Conservation (phyloP, 306 rosid genomes). For the Fragaria iinumae region DNA sequence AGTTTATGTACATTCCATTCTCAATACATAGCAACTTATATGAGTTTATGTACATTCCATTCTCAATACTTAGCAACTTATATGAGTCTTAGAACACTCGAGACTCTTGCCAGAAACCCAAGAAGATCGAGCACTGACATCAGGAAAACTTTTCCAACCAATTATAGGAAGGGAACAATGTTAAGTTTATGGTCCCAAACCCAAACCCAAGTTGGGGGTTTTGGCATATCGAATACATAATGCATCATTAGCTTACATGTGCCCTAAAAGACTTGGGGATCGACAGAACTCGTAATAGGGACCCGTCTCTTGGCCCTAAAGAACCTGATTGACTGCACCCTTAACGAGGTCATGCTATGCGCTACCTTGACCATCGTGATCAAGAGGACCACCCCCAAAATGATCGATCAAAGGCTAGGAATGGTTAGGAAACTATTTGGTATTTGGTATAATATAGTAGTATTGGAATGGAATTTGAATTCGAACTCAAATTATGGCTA, state of each 20-base stretch:
- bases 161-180: background rate
- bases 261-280: slow-evolving; percentile 28
- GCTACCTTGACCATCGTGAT: slow-evolving; percentile 43
- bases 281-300: slow-evolving; percentile 36
- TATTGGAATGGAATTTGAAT: slow-evolving; percentile 9
- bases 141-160: background rate
- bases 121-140: slow-evolving; percentile 18
- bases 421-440: slow-evolving; percentile 11
- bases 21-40: too few species aligned
- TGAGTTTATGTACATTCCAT: too few species aligned
- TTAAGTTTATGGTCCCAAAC: slow-evolving; percentile 14
- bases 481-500: slow-evolving; percentile 4
- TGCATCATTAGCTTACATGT: slow-evolving; percentile 39
- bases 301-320: slow-evolving; percentile 17
- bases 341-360: slow-evolving; percentile 50
- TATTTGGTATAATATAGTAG: background rate
- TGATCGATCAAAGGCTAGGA: slow-evolving; percentile 6
- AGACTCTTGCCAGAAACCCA: slow-evolving; percentile 8
- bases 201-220: slow-evolving; percentile 15
- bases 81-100: too few species aligned
- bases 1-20: too few species aligned
- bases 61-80: too few species aligned
- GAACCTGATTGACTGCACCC: slow-evolving; percentile 58
- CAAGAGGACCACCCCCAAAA: slow-evolving; percentile 41
- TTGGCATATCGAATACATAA: slow-evolving; percentile 17